A percentile compares a stretch with the other conserved stretches of the same genome.
Evolutionary conservation across 768 basidiomycete species (phyloP).

Genomic region (Naganishia vishniacii): DNA sequence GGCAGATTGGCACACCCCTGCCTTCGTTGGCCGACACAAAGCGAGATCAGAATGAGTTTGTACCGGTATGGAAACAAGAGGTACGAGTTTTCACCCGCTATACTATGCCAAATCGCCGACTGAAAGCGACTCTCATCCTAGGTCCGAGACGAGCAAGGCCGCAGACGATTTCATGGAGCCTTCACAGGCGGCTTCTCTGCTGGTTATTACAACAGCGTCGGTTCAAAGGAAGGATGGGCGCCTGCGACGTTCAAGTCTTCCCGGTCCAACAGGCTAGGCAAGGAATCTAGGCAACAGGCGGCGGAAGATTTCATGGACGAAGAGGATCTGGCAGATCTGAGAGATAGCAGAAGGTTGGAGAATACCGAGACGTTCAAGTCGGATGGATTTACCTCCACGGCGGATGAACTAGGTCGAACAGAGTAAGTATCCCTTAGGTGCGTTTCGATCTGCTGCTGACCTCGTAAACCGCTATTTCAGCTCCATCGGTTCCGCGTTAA

Average conservation of each 20-base stretch:
- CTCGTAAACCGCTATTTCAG: too few species aligned
- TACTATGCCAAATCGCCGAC: constrained; percentile 29
- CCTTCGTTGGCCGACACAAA: constrained; percentile 78
- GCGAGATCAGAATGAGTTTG: constrained; percentile 87
- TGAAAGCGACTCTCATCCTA: neutral
- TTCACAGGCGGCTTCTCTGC: constrained; percentile 98
- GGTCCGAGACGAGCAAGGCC: constrained; percentile 77
- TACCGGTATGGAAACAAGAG: constrained; percentile 97
- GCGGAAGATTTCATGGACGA: constrained; percentile 98
- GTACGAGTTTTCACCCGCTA: constrained; percentile 51
- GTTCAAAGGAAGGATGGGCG: constrained; percentile 96
- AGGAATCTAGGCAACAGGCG: constrained; percentile 54
- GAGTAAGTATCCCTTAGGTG: constrained; percentile 53
- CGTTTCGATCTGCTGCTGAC: neutral
- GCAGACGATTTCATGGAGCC: constrained; percentile 89
- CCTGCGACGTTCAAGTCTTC: constrained; percentile 91
- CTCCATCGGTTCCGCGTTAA: constrained; percentile 52
- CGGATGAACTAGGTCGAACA: constrained; percentile 40
- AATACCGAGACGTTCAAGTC: constrained; percentile 64
- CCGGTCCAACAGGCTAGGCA: constrained; percentile 58
- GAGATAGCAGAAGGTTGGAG: constrained; percentile 67
- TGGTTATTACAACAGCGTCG: constrained; percentile 93
- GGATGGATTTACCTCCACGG: constrained; percentile 60
- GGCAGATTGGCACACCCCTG: constrained; percentile 84
- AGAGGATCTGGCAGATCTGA: constrained; percentile 80